Evolutionary conservation across 495 filamentous ascomycete genomes (phyloP), one percentile per base, ranked within the genome.

Genomic region (Barbatosphaeria neglecta): DNA sequence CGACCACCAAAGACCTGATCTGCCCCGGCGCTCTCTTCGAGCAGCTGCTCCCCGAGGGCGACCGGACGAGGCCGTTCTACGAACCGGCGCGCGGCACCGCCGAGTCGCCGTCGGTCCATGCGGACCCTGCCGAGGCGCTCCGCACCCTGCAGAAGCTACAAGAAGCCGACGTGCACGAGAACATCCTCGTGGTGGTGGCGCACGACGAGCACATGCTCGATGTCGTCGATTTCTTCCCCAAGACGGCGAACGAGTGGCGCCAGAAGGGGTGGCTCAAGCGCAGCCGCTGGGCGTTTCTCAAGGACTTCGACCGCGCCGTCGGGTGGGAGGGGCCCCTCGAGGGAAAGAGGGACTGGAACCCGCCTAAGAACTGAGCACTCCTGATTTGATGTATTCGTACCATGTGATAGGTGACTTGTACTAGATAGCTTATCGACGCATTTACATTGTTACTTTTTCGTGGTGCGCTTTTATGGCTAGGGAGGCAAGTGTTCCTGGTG

Each of bases 201-300:
- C 77, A 82, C 54, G 75, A 81, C 49, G 52, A 63, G 16, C 59
- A 59, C 17, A 16, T 82, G 45, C 17, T 65, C 11, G 64, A 66
- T 17, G 56, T 70, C 0, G 61, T 72, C 5, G 74, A 75, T 15
- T 67, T 75, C 45, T 79, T 73, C 43, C 77, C 78, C 0, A 55
- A 60, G 31, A 61, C 46, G 8, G 62, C 69, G 4, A 76, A 81
- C 54, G 61, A 56, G 0, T 83, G 74, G 60, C 60, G 61, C 43
- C 38, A 65, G 46, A 68, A 76, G 48, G 73, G 65, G 10, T 80
- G 72, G 72, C 64, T 65, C n/a, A 47, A 66, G 41, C 59, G 72
- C 45, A 55, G 54, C 2, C 52, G 63, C 18, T 82, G 78, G 78
- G 48, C 60, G 45, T 82, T 82, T 54, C 51, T 82, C 44, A 66